phyloP scores from a whole-genome alignment of 1,284 basidiomycete species.

The Cystobasidium slooffiae region DNA sequence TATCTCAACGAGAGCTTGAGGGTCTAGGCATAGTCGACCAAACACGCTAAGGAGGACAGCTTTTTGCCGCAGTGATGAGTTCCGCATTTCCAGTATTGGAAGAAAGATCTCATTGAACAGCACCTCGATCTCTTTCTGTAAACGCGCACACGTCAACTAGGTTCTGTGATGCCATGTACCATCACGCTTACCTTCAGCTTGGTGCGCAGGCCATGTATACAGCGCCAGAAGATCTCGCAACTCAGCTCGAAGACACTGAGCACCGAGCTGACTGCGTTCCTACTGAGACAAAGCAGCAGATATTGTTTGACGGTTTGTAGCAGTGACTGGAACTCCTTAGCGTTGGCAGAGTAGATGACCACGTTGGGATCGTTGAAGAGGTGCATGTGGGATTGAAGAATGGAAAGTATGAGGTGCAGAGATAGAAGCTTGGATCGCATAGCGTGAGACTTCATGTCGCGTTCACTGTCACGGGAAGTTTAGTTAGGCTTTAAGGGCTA shows the following conservation, averaged over 20 bases:
- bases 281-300: constrained; percentile 86
- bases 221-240: constrained; percentile 98
- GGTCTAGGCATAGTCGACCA: constrained; percentile 80
- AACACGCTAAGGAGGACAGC: constrained; percentile 85
- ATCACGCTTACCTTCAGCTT: constrained; percentile 76
- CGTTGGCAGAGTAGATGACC: constrained; percentile 84
- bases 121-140: constrained; percentile 97
- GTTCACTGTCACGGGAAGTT: constrained; percentile 66
- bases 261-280: constrained; percentile 94
- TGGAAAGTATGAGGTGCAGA: constrained; percentile 87
- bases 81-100: constrained; percentile 97
- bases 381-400: constrained; percentile 86
- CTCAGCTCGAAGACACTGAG: constrained; percentile 97
- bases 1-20: constrained; percentile 92
- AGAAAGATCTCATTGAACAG: constrained; percentile 98
- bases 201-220: constrained; percentile 88
- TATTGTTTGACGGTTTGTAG: constrained; percentile 92
- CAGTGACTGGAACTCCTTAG: constrained; percentile 82
- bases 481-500: neutral
- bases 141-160: neutral
- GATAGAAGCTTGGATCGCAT: constrained; percentile 95
- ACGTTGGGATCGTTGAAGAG: constrained; percentile 83
- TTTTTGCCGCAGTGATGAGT: constrained; percentile 92
- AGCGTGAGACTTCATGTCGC: constrained; percentile 88
- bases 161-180: neutral